Conservation (phyloP, 345 rosid genomes). For the Cardamine resedifolia region DNA sequence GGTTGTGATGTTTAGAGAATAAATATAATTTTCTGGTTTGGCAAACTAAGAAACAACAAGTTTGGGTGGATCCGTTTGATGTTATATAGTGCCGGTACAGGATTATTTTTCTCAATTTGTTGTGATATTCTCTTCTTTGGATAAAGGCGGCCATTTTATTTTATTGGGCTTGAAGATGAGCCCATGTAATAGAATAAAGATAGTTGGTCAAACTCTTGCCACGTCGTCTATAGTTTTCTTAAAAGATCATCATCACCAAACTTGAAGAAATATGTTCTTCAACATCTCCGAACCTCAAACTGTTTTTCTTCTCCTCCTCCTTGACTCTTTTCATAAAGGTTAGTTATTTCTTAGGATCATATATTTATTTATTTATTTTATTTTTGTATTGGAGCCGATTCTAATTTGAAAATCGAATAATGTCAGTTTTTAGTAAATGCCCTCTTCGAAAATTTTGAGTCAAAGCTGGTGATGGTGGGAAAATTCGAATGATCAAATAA, state of each 20-base stretch:
- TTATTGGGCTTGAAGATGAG: conserved; percentile 17
- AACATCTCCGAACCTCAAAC: conserved; percentile 15
- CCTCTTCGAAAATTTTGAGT: background rate
- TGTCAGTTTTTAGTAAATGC: too few relatives aligned
- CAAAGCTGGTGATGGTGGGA: background rate
- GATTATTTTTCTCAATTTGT: background rate
- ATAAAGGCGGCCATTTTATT: background rate
- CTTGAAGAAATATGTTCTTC: background rate
- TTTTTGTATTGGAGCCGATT: background rate
- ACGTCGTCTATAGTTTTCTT: background rate
- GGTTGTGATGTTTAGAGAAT: too few relatives aligned
- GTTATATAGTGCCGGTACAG: too few relatives aligned
- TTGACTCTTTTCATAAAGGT: conserved; percentile 22
- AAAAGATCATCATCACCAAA: conserved; percentile 25
- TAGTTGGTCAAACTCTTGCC: conserved; percentile 30
- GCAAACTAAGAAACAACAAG: too few relatives aligned
- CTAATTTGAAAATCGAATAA: too few relatives aligned
- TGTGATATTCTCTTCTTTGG: background rate
- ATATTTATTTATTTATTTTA: too few relatives aligned
- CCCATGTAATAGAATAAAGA: background rate
- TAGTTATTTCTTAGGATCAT: background rate
- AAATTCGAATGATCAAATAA: background rate
- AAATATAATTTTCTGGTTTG: too few relatives aligned
- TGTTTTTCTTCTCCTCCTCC: background rate
- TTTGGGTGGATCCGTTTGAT: too few relatives aligned